Evolutionary conservation across 306 rosid genomes (phyloP), one percentile per base, ranked within the genome.

Genomic region (Abrus pulchellus): DNA sequence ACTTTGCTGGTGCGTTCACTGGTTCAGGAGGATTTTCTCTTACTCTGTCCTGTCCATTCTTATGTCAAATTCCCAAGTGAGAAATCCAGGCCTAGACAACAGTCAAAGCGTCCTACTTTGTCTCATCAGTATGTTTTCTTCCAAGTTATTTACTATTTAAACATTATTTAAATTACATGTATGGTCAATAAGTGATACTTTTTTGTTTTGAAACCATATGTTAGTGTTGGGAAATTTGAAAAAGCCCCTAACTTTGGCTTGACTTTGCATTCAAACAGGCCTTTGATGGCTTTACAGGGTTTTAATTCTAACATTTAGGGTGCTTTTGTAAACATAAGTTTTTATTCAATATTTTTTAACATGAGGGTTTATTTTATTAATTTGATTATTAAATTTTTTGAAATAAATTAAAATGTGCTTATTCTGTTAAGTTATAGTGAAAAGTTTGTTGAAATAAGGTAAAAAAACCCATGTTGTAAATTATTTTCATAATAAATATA

Each of bases 21-120:
- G 73, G 57, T 38, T 52, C 90, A 95, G 99, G 96, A 82, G 53
- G 72, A 84, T 69, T 95, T 63, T 85, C 93, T 93, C 53, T 50
- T 95, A 90, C 93, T 95, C 44, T 95, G 99, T 80, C 94, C 99
- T 52, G 70, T 73, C 29, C 99, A 95, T 88, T 71, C 90, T 72
- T 76, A 82, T 29, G 76, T 60, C 68, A 88, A 34, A 74, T 93
- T 95, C 83, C 99, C 99, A 36, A 63, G 59, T 55, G 99, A 95
- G 87, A 89, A 85, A 81, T 74, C 87, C 54, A 87, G 77, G 74
- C 9, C 82, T 38, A 70, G 76, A 75, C 89, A 89, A 41, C 84
- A 50, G 36, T n/a, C 48, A 27, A 53, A 83, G 63, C 83, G 71
- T 13, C 66, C 85, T 30, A 11, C 56, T 72, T 34, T 83, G 57